Evolutionary conservation across 352 stramenopile species (phyloP).

Genomic region (Phytophthora pluvialis): DNA sequence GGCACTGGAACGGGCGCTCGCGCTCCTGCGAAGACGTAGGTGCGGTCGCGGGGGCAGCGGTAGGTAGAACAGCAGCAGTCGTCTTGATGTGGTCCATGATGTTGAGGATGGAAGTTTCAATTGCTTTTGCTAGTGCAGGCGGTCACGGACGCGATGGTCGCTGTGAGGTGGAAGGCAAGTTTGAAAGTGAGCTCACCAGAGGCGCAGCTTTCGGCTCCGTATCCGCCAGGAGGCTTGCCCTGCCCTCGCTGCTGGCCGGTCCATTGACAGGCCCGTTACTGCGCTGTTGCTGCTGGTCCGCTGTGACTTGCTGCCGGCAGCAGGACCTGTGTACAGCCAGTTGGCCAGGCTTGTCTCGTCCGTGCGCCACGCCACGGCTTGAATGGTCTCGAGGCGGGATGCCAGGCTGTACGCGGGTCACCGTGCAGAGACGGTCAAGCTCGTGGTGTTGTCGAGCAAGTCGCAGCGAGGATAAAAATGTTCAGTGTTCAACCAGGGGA

Average conservation of each 20-base stretch:
- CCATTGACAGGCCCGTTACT: slow-evolving; percentile 34
- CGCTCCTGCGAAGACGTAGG: slow-evolving; percentile 27
- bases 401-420: slow-evolving; percentile 32
- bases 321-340: slow-evolving; percentile 23
- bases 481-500: slow-evolving; percentile 12
- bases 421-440: slow-evolving; percentile 27
- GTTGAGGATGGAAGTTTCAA: slow-evolving; percentile 22
- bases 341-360: slow-evolving; percentile 32
- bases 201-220: slow-evolving; percentile 24
- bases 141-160: slow-evolving; percentile 30
- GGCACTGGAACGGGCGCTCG: slow-evolving; percentile 49
- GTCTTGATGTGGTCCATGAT: slow-evolving; percentile 36
- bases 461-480: slow-evolving; percentile 32
- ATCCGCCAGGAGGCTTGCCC: slow-evolving; percentile 29
- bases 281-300: slow-evolving; percentile 32
- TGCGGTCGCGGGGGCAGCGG: not conserved
- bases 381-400: slow-evolving; percentile 40
- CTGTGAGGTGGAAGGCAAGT: slow-evolving; percentile 47
- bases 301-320: slow-evolving; percentile 39
- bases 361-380: slow-evolving; percentile 35
- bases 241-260: slow-evolving; percentile 29
- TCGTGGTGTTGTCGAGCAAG: slow-evolving; percentile 41
- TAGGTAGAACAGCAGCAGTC: slow-evolving; percentile 1
- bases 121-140: slow-evolving; percentile 31
- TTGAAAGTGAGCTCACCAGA: slow-evolving; percentile 50